A percentile compares a stretch with the other conserved stretches of the same genome.
phyloP scores from a whole-genome alignment of 2,329 filamentous ascomycete species.

The Gremmenia infestans region DNA sequence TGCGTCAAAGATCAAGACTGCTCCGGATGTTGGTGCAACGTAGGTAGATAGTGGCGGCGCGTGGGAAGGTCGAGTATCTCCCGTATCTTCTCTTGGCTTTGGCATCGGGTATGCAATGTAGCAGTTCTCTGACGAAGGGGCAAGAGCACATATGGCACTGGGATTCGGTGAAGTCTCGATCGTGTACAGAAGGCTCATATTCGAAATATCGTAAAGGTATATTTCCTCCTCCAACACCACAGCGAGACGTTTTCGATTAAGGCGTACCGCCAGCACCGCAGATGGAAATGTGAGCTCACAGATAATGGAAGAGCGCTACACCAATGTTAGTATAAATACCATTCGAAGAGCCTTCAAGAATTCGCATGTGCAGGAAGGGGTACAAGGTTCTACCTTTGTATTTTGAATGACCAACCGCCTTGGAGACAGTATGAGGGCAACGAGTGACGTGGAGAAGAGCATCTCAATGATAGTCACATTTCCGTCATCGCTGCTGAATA shows the following conservation, averaged over 20 bases:
- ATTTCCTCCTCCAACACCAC: constrained; percentile 95
- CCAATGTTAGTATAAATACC: constrained; percentile 6
- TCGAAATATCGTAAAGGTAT: constrained; percentile 97
- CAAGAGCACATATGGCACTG: constrained; percentile 83
- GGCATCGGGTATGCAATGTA: constrained; percentile 92
- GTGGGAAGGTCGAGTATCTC: constrained; percentile 63
- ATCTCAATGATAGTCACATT: constrained; percentile 97
- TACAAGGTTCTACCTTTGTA: constrained; percentile 65
- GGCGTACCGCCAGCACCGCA: constrained; percentile 86
- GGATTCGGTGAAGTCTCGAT: constrained; percentile 94
- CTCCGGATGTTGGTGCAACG: constrained; percentile 78
- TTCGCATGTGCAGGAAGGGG: not conserved
- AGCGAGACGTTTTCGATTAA: constrained; percentile 90
- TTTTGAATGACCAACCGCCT: constrained; percentile 93
- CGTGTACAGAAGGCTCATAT: constrained; percentile 91
- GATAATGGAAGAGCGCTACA: constrained; percentile 69
- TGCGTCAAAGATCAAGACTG: constrained; percentile 90
- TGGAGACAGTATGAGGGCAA: constrained; percentile 88
- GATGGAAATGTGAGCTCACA: constrained; percentile 98
- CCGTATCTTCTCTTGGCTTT: constrained; percentile 58
- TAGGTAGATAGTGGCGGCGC: constrained; percentile 77
- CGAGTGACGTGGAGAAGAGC: constrained; percentile 96
- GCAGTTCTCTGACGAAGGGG: constrained; percentile 91
- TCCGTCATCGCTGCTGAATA: constrained; percentile 89
- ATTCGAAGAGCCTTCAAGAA: not conserved